A percentile compares a stretch with the other conserved stretches of the same genome.
phyloP scores from a whole-genome alignment of 805 yeast genomes.

The Candida montana region DNA sequence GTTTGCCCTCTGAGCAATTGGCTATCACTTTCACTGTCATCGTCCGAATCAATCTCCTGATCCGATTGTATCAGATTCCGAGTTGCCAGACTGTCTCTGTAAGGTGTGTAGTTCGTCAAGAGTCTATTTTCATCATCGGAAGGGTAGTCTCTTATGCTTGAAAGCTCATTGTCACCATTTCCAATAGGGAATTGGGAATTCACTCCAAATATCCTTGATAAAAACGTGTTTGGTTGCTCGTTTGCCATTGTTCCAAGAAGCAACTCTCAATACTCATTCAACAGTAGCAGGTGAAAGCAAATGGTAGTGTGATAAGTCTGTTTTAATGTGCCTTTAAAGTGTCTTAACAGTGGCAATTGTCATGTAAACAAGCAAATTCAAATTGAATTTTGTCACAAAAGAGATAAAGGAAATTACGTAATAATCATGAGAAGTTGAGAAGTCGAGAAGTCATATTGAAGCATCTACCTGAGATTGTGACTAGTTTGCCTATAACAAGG shows the following conservation, averaged over 20 bases:
- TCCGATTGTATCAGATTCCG: slow-evolving; percentile 20
- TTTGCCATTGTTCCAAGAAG: slow-evolving; percentile 10
- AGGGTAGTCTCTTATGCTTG: slow-evolving; percentile 12
- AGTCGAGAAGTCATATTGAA: no score
- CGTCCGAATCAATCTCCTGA: slow-evolving; percentile 8
- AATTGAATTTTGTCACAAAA: not conserved
- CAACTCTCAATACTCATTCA: no score
- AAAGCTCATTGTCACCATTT: slow-evolving; percentile 21
- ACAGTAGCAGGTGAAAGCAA: no score
- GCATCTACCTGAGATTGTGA: no score
- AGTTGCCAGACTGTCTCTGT: not conserved
- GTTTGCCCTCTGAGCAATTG: slow-evolving; percentile 1
- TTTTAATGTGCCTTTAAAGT: no score
- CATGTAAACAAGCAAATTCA: no score
- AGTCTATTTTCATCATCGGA: slow-evolving; percentile 14
- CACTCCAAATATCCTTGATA: slow-evolving; percentile 58
- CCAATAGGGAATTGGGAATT: slow-evolving; percentile 25
- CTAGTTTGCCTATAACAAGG: no score
- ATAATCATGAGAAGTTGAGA: not conserved
- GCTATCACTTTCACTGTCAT: slow-evolving; percentile 8
- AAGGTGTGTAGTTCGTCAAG: not conserved
- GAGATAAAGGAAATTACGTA: not conserved
- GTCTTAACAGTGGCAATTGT: not conserved
- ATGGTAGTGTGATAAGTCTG: no score
- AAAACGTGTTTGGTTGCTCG: slow-evolving; percentile 42